phyloP scores from a whole-genome alignment of 1,284 basidiomycete genomes.

The Papiliotrema flavescens region DNA sequence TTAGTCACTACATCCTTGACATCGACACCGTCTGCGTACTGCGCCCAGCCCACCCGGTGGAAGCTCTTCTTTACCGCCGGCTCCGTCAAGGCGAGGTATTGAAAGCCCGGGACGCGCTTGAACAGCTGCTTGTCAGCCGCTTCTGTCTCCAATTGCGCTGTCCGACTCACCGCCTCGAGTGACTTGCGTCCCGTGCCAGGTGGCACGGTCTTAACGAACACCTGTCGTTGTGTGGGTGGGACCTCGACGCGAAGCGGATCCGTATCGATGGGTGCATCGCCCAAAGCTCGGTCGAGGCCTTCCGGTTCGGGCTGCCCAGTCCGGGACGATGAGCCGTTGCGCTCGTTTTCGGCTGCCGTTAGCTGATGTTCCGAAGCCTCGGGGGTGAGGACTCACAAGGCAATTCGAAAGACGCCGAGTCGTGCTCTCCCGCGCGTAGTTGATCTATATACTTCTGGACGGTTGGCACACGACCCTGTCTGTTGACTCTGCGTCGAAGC shows the following conservation, averaged over 20 bases:
- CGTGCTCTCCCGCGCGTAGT: slow-evolving; percentile 75
- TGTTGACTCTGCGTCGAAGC: slow-evolving; percentile 69
- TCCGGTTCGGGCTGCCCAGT: slow-evolving; percentile 32
- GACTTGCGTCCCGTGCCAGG: slow-evolving; percentile 82
- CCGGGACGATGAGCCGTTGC: slow-evolving; percentile 49
- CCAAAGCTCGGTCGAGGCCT: slow-evolving; percentile 31
- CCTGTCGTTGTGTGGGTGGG: slow-evolving; percentile 73
- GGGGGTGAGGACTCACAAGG: slow-evolving; percentile 25
- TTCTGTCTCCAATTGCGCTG: not conserved
- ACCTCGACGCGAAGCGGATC: slow-evolving; percentile 56
- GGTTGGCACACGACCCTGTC: slow-evolving; percentile 73
- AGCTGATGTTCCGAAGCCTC: not conserved
- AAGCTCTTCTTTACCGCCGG: slow-evolving; percentile 84
- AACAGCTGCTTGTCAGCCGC: slow-evolving; percentile 35
- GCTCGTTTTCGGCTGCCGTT: slow-evolving; percentile 13
- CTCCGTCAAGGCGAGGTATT: slow-evolving; percentile 81
- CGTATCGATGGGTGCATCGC: slow-evolving; percentile 62
- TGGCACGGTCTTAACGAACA: slow-evolving; percentile 90
- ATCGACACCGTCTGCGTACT: slow-evolving; percentile 75
- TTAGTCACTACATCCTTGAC: slow-evolving; percentile 68
- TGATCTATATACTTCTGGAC: slow-evolving; percentile 69
- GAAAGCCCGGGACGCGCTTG: slow-evolving; percentile 47
- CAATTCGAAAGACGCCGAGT: slow-evolving; percentile 55
- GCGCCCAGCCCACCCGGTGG: slow-evolving; percentile 87
- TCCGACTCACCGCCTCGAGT: slow-evolving; percentile 69